These are phyloP conservation scores for Trichoderma simmonsii DNA, from an alignment of 2,329 filamentous ascomycete species.

Conservation along the genomic window DNA sequence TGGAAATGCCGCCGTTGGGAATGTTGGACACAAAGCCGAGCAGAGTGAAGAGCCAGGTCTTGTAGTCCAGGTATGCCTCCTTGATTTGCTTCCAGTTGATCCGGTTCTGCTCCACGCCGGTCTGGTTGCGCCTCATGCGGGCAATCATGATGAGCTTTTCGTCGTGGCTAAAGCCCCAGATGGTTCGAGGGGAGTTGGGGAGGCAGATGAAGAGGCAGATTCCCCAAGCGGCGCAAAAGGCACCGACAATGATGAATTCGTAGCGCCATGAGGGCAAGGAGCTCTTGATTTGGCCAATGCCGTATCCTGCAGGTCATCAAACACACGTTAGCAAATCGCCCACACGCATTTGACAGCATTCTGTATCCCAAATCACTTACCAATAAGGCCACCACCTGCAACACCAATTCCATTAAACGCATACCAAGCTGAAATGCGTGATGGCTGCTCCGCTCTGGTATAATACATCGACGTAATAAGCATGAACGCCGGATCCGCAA, in stretches of 20 bases:
- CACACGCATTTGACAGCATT: background rate
- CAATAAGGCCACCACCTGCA: constrained; percentile 51
- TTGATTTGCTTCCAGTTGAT: constrained; percentile 53
- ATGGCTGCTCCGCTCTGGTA: constrained; percentile 59
- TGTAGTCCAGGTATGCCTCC: constrained; percentile 56
- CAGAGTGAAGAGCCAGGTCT: constrained; percentile 56
- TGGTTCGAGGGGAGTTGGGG: constrained; percentile 55
- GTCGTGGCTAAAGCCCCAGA: constrained; percentile 47
- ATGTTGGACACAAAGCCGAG: constrained; percentile 53
- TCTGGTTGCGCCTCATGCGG: constrained; percentile 55
- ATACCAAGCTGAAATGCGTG: constrained; percentile 59
- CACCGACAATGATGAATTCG: constrained; percentile 63
- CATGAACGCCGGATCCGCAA: constrained; percentile 51
- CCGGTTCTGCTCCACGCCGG: constrained; percentile 55
- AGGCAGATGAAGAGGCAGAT: constrained; percentile 55
- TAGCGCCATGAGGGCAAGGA: constrained; percentile 61
- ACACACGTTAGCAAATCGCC: background rate
- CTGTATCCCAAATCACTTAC: constrained; percentile 20
- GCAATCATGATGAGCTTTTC: constrained; percentile 55
- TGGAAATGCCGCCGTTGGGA: constrained; percentile 58
- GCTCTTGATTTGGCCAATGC: constrained; percentile 58
- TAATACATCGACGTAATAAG: constrained; percentile 65
- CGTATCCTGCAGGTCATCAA: constrained; percentile 40
- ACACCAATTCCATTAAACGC: constrained; percentile 58
- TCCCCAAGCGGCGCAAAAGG: constrained; percentile 58